Conservation (phyloP, 2,329 filamentous ascomycete genomes). For the Fusarium sp. region DNA sequence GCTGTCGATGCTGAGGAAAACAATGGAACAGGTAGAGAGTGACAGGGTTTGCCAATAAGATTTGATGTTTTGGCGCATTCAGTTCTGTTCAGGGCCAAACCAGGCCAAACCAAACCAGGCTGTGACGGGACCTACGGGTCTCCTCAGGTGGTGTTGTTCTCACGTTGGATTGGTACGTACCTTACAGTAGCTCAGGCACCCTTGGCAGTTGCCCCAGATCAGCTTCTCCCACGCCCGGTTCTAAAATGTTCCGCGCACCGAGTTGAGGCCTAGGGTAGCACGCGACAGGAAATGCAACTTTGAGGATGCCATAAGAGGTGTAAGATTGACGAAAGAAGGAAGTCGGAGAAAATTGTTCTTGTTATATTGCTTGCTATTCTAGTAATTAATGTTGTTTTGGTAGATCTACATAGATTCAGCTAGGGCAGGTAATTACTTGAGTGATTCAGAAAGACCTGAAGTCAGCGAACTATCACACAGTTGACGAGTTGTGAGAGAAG, state of each 20-base stretch:
- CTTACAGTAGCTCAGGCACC: slow-evolving; percentile 32
- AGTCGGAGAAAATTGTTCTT: background rate
- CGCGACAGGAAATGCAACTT: background rate
- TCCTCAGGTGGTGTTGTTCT: slow-evolving; percentile 36
- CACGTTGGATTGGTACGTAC: slow-evolving; percentile 31
- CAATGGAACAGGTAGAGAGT: slow-evolving; percentile 24
- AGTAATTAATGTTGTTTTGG: background rate
- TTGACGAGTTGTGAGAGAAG: background rate
- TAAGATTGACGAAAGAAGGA: background rate
- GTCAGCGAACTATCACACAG: background rate
- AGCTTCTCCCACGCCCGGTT: background rate
- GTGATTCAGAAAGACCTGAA: background rate
- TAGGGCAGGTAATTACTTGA: background rate
- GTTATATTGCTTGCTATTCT: background rate
- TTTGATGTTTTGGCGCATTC: slow-evolving; percentile 27
- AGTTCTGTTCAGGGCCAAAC: slow-evolving; percentile 9
- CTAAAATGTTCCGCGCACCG: background rate
- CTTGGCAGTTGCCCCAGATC: background rate
- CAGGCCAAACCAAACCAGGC: slow-evolving; percentile 5
- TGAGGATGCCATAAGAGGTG: background rate
- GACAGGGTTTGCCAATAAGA: slow-evolving; percentile 24
- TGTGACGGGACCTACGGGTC: background rate
- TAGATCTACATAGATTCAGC: background rate
- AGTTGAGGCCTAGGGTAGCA: background rate
- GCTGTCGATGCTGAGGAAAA: slow-evolving; percentile 16